Percentiles rank a stretch among this genome's conserved stretches.
phyloP scores from a whole-genome alignment of 2,329 filamentous ascomycete genomes.

The Emmonsia crescens region DNA sequence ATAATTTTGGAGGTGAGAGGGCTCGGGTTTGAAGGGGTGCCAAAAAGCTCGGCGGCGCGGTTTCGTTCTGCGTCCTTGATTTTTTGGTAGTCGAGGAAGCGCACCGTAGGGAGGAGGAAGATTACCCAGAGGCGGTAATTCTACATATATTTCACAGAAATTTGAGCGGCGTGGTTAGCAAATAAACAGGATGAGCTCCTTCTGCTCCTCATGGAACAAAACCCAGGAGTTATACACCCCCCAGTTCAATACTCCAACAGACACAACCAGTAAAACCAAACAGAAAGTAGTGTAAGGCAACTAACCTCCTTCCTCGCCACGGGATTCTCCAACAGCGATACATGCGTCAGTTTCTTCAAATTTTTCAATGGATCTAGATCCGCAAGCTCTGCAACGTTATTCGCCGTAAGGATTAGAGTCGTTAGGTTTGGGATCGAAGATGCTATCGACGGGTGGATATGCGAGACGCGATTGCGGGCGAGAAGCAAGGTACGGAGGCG shows the following conservation, averaged over 20 bases:
- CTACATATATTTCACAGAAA: constrained; percentile 34
- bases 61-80: constrained; percentile 77
- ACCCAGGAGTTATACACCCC: background rate
- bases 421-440: constrained; percentile 70
- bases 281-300: constrained; percentile 9
- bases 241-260: background rate
- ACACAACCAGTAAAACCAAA: background rate
- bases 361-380: constrained; percentile 71
- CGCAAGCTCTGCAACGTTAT: constrained; percentile 70
- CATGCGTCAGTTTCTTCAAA: constrained; percentile 62
- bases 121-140: constrained; percentile 88
- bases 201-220: background rate
- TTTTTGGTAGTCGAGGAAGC: constrained; percentile 87
- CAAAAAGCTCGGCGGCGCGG: constrained; percentile 70
- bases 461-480: constrained; percentile 75
- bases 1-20: constrained; percentile 75
- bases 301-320: constrained; percentile 84
- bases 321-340: constrained; percentile 77
- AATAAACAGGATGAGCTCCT: too few relatives aligned
- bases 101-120: constrained; percentile 71
- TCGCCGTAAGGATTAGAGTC: constrained; percentile 72
- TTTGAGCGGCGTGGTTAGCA: background rate
- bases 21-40: constrained; percentile 60
- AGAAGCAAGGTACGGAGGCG: constrained; percentile 80
- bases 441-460: constrained; percentile 65